Conservation (phyloP, 1,284 basidiomycete species). For the Cryptococcus sp. region DNA sequence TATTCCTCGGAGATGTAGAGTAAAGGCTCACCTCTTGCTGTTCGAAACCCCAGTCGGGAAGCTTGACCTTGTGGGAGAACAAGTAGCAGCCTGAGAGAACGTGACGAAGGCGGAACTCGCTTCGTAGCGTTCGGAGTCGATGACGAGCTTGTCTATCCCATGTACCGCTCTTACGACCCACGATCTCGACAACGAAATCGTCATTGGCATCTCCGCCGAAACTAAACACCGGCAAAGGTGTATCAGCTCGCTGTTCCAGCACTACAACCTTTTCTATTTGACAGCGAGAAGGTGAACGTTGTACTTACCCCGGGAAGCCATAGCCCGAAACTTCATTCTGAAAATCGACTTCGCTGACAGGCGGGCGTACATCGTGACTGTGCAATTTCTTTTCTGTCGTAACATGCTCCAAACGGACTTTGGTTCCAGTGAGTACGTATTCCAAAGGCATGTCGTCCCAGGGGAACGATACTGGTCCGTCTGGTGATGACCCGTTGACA, state of each 20-base stretch:
- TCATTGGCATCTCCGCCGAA: conserved; percentile 77
- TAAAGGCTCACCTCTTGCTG: conserved; percentile 76
- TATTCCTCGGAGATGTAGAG: neutral
- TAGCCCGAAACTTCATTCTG: conserved; percentile 98
- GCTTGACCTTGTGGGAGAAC: conserved; percentile 95
- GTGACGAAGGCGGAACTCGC: conserved; percentile 82
- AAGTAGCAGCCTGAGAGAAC: conserved; percentile 89
- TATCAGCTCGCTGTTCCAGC: neutral
- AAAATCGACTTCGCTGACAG: conserved; percentile 97
- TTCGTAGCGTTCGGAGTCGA: conserved; percentile 76
- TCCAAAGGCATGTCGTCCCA: conserved; percentile 63
- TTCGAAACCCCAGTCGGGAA: conserved; percentile 96
- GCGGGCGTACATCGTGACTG: conserved; percentile 90
- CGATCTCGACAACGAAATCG: conserved; percentile 92
- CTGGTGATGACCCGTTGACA: conserved; percentile 63
- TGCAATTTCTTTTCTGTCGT: conserved; percentile 84
- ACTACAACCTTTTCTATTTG: neutral
- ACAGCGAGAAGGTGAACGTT: neutral
- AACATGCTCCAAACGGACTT: conserved; percentile 81
- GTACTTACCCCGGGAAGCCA: conserved; percentile 71
- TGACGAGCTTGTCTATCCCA: conserved; percentile 68
- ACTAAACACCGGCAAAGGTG: conserved; percentile 10
- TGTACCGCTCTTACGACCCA: conserved; percentile 54
- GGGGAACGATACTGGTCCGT: conserved; percentile 59
- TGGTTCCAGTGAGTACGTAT: conserved; percentile 67